These are phyloP conservation scores for Diutina pseudorugosa DNA, from an alignment of 1,139 yeast species.

Conservation along the genomic window DNA sequence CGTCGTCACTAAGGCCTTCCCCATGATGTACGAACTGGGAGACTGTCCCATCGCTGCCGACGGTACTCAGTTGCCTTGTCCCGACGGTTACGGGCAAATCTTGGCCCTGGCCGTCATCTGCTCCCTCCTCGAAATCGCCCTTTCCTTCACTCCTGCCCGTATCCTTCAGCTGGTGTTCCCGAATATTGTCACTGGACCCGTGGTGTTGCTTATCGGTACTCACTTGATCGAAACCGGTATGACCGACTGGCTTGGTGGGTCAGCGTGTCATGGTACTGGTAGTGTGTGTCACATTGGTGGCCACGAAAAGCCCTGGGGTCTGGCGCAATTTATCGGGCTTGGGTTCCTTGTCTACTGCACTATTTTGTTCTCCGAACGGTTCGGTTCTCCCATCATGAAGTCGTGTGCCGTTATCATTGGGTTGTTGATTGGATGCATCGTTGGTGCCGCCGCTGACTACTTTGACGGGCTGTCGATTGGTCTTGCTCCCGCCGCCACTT, in stretches of 20 bases:
- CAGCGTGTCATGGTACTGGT: conserved; percentile 43
- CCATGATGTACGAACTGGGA: conserved; percentile 70
- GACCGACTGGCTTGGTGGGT: conserved; percentile 80
- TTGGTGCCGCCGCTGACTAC: conserved; percentile 84
- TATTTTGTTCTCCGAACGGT: conserved; percentile 65
- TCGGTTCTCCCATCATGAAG: conserved; percentile 89
- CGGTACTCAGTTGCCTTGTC: conserved; percentile 64
- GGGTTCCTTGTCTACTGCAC: conserved; percentile 72
- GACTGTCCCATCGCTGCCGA: conserved; percentile 40
- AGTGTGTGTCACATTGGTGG: conserved; percentile 21
- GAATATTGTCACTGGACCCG: conserved; percentile 86
- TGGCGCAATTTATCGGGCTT: conserved; percentile 73
- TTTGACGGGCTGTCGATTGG: conserved; percentile 43
- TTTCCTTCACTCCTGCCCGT: conserved; percentile 69
- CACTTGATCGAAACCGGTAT: conserved; percentile 59
- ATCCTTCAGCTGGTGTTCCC: conserved; percentile 67
- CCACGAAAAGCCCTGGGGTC: conserved; percentile 51
- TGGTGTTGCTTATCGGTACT: conserved; percentile 71
- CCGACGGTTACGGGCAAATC: conserved; percentile 78
- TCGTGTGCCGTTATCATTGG: conserved; percentile 87
- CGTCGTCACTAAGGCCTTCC: conserved; percentile 63
- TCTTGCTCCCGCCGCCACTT: conserved; percentile 73
- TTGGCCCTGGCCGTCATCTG: conserved; percentile 72
- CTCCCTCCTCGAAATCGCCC: conserved; percentile 55
- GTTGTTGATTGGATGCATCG: conserved; percentile 75